Evolutionary conservation across 371 early-diverging fungal species (phyloP).

Genomic region (Mortierella sp.): DNA sequence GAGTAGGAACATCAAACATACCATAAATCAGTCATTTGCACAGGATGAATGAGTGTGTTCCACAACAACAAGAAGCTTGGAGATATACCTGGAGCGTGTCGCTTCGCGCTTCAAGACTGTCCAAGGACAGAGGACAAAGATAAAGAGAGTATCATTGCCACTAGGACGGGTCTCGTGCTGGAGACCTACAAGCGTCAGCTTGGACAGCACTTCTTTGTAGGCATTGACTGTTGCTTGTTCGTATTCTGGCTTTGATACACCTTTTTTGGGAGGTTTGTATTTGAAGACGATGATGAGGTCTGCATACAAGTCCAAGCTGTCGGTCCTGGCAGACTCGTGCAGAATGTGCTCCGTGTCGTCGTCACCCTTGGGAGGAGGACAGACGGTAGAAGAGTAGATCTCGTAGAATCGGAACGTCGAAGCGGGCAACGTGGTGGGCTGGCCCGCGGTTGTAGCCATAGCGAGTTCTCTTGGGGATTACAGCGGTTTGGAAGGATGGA

Average conservation of each 20-base stretch:
- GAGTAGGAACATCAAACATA: too few species aligned
- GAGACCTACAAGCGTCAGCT: slow-evolving; percentile 36
- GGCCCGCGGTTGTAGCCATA: slow-evolving; percentile 10
- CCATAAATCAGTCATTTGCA: too few species aligned
- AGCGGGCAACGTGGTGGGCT: neutral
- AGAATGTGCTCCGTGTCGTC: neutral
- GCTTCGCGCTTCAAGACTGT: slow-evolving; percentile 39
- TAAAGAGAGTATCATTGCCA: slow-evolving; percentile 33
- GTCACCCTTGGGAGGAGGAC: neutral
- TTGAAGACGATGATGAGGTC: slow-evolving; percentile 47
- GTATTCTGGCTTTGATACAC: slow-evolving; percentile 22
- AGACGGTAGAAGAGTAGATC: slow-evolving; percentile 32
- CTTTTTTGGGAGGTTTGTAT: slow-evolving; percentile 28
- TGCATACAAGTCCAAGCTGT: slow-evolving; percentile 39
- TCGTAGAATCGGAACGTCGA: slow-evolving; percentile 28
- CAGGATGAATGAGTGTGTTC: neutral
- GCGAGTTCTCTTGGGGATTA: neutral
- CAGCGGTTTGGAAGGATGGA: neutral
- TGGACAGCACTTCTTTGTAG: slow-evolving; percentile 33
- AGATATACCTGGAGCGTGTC: slow-evolving; percentile 29
- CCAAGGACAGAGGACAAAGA: slow-evolving; percentile 54
- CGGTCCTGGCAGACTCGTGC: slow-evolving; percentile 4
- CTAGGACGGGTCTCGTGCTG: slow-evolving; percentile 43
- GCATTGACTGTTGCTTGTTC: slow-evolving; percentile 41
- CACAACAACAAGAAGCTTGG: neutral